Evolutionary conservation across 2,329 filamentous ascomycete genomes (phyloP).

Genomic region (Fusarium pininemorale): DNA sequence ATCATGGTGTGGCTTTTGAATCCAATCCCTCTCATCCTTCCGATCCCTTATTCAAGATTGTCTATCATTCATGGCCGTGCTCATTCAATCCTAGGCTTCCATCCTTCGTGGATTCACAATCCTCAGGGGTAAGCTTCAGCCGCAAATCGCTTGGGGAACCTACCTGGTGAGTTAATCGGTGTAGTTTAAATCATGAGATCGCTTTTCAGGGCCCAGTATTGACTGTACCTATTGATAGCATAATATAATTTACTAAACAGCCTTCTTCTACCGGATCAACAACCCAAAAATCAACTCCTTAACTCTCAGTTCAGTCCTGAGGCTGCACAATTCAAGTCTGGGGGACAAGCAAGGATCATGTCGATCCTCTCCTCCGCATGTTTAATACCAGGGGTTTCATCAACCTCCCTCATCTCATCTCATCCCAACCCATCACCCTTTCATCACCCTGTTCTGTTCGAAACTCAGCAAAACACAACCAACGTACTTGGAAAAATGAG

Average conservation of each 20-base stretch:
- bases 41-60: not conserved
- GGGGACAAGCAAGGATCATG: conserved; percentile 33
- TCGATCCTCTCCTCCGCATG: conserved; percentile 27
- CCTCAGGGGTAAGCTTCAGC: conserved; percentile 25
- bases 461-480: not conserved
- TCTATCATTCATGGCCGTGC: not conserved
- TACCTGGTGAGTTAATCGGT: not conserved
- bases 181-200: not conserved
- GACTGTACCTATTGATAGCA: no score
- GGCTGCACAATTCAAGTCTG: not conserved
- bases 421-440: conserved; percentile 3
- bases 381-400: conserved; percentile 20
- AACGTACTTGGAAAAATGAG: conserved; percentile 1
- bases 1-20: conserved; percentile 14
- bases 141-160: conserved; percentile 7
- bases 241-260: not conserved
- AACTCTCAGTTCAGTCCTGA: not conserved
- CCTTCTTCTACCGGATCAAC: not conserved
- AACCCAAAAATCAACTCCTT: not conserved
- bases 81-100: conserved; percentile 1
- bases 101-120: conserved; percentile 8
- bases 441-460: not conserved
- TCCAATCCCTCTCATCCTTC: not conserved
- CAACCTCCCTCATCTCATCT: not conserved
- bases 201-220: not conserved